Evolutionary conservation across 306 rosid species (phyloP), one percentile per base, ranked within the genome.

Genomic region (Pueraria montana): DNA sequence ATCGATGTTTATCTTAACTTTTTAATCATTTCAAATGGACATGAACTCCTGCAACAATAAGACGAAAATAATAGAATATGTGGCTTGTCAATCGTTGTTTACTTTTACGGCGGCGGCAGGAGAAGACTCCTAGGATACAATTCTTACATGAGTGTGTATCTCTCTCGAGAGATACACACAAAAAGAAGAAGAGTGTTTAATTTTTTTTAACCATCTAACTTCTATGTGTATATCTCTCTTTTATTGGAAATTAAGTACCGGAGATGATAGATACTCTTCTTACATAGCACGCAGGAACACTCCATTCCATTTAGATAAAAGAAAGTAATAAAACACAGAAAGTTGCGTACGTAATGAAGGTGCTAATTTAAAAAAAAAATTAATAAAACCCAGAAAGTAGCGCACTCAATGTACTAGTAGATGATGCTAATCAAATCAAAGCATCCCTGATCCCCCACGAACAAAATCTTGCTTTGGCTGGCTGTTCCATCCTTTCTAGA

Each of bases 401-500:
- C 42, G n/a, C 70, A 76, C 80, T 14, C 9, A 38, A 12, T 38
- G 20, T 36, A 74, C n/a, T n/a, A n/a, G n/a, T n/a, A n/a, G n/a
- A n/a, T n/a, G 65, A 21, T 73, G 64, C 48, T 74, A 50, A 49
- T 49, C 18, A 55, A 53, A 74, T 74, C 21, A 55, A 36, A 55
- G 23, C 23, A 34, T 55, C 17, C 36, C 48, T 8, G 45, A 40
- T 40, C 11, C 45, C 45, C 45, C 24, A 20, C 36, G 38, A 74
- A 36, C 20, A 56, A 38, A 71, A 56, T 74, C 21, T 12, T 20
- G 7, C 67, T 55, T 55, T 74, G 66, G 50, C 21, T 55, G 79
- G 23, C 52, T 74, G 79, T 40, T 75, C 36, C 40, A 56, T 21
- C 55, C 11, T 13, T 75, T 58, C 69, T 75, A 56, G 17, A 56